Percentiles rank a stretch among this genome's conserved stretches.
Conservation (phyloP, 2,329 filamentous ascomycete species). For the Paecilomyces sp. region DNA sequence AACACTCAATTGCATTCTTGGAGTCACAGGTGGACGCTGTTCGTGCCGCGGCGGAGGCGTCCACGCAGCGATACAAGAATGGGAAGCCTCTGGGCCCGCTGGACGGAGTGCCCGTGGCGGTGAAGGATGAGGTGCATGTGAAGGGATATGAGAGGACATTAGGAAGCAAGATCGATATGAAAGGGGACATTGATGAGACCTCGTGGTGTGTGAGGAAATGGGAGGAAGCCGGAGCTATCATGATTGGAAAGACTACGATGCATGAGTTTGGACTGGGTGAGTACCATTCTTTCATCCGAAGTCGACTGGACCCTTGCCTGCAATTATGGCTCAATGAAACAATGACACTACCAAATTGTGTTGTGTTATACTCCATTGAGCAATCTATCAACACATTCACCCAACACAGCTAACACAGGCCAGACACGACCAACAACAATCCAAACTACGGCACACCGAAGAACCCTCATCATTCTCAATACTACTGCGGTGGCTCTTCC, state of each 20-base stretch:
- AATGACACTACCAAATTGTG: neutral
- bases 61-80: constrained; percentile 62
- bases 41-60: constrained; percentile 62
- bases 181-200: constrained; percentile 45
- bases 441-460: constrained; percentile 64
- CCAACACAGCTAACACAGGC: neutral
- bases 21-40: constrained; percentile 57
- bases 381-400: neutral
- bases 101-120: constrained; percentile 74
- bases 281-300: constrained; percentile 10
- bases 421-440: constrained; percentile 78
- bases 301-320: neutral
- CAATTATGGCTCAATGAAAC: neutral
- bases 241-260: constrained; percentile 72
- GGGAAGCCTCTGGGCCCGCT: constrained; percentile 61
- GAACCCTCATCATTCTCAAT: constrained; percentile 68
- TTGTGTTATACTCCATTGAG: neutral
- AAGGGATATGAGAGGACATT: constrained; percentile 62
- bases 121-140: constrained; percentile 74
- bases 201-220: constrained; percentile 65
- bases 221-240: constrained; percentile 65
- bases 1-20: constrained; percentile 68
- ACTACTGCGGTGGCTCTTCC: constrained; percentile 76
- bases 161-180: constrained; percentile 57
- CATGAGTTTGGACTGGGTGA: constrained; percentile 67